phyloP scores from a whole-genome alignment of 371 early-diverging fungal species.

The Funneliformis caledonium region DNA sequence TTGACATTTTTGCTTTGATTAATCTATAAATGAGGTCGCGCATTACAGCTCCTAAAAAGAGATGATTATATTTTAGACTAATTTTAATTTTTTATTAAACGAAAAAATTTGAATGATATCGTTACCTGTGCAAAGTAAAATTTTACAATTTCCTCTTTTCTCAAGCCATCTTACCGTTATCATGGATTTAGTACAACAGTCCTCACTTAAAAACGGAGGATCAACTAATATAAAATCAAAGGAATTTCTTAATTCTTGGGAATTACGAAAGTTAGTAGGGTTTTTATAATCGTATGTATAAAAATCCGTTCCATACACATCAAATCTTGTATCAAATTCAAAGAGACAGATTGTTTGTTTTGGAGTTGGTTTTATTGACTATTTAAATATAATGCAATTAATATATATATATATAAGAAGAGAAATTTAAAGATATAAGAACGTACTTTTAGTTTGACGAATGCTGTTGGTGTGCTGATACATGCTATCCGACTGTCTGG shows the following conservation, averaged over 20 bases:
- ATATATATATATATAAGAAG: not conserved
- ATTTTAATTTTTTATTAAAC: conserved; percentile 33
- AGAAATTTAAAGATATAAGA: not conserved
- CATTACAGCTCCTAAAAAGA: conserved; percentile 27
- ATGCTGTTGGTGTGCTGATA: conserved; percentile 68
- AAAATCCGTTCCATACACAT: conserved; percentile 61
- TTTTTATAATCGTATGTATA: conserved; percentile 68
- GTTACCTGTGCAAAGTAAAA: conserved; percentile 66
- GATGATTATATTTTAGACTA: not conserved
- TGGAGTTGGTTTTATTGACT: conserved; percentile 36
- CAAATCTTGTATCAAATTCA: conserved; percentile 71
- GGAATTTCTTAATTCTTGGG: conserved; percentile 46
- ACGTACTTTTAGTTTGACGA: conserved; percentile 59
- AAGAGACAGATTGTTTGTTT: conserved; percentile 52
- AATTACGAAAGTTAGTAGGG: conserved; percentile 56
- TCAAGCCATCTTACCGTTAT: conserved; percentile 56
- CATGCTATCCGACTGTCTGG: conserved; percentile 58
- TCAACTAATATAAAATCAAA: conserved; percentile 71
- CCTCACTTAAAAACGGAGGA: conserved; percentile 75
- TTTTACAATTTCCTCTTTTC: conserved; percentile 52
- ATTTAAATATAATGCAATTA: conserved; percentile 41
- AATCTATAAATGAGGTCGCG: conserved; percentile 33
- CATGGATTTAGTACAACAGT: conserved; percentile 68
- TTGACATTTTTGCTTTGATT: conserved; percentile 46
- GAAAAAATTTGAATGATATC: conserved; percentile 34